Evolutionary conservation across 2,329 filamentous ascomycete species (phyloP).

Genomic region (Xylaria sp.): DNA sequence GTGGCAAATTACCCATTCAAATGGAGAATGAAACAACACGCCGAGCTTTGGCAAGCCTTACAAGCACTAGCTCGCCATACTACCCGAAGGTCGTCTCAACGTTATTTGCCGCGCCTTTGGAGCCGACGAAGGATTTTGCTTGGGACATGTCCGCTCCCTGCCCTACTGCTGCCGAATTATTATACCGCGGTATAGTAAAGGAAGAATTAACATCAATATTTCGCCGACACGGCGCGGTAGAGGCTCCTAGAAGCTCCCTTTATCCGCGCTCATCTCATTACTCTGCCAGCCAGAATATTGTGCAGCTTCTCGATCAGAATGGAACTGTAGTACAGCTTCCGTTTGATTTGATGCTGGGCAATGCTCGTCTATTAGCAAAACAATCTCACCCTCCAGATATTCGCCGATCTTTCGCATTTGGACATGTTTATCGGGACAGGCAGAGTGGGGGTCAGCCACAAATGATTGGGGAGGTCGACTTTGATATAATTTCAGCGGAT

Average conservation of each 20-base stretch:
- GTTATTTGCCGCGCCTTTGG: constrained; percentile 80
- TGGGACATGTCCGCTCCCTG: constrained; percentile 76
- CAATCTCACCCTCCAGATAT: constrained; percentile 69
- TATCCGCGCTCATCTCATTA: constrained; percentile 89
- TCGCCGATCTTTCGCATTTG: constrained; percentile 86
- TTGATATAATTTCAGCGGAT: constrained; percentile 90
- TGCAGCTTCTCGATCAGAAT: constrained; percentile 82
- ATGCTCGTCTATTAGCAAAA: constrained; percentile 85
- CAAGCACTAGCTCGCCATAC: constrained; percentile 85
- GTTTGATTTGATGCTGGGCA: constrained; percentile 89
- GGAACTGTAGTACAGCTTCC: constrained; percentile 94
- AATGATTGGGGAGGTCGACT: constrained; percentile 90
- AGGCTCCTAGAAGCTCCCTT: constrained; percentile 77
- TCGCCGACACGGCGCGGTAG: constrained; percentile 87
- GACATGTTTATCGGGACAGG: constrained; percentile 84
- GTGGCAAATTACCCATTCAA: constrained; percentile 87
- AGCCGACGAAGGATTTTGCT: constrained; percentile 82
- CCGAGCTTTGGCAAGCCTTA: constrained; percentile 81
- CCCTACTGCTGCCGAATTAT: constrained; percentile 67
- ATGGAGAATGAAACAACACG: constrained; percentile 93
- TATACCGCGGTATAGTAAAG: constrained; percentile 79
- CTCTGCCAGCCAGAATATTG: constrained; percentile 69
- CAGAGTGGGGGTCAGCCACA: constrained; percentile 82
- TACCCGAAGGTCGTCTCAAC: constrained; percentile 90
- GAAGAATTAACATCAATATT: constrained; percentile 82